Conservation (phyloP, 116 monocot species). For the Cymodocea nodosa region DNA sequence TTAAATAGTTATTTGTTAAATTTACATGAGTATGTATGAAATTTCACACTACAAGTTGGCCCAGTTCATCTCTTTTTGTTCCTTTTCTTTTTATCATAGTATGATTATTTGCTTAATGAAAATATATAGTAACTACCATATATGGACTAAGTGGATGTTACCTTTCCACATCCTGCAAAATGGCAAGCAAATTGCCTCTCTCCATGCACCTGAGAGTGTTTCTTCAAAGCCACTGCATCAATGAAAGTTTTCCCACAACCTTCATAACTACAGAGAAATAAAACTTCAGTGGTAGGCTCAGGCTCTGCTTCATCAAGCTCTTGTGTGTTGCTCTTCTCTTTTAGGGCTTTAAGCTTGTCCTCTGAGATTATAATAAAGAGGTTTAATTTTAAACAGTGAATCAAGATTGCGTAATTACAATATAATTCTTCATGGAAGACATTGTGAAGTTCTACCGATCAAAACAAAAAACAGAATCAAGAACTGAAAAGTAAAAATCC, state of each 20-base stretch:
- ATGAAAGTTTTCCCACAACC: conserved; percentile 75
- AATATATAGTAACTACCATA: background rate
- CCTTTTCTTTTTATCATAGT: background rate
- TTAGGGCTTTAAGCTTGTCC: conserved; percentile 48
- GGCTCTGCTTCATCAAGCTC: conserved; percentile 45
- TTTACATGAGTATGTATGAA: too few species aligned
- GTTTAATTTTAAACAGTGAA: background rate
- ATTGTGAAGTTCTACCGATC: too few species aligned
- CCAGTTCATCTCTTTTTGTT: background rate
- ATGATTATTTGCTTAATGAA: background rate
- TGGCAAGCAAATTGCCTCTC: conserved; percentile 72
- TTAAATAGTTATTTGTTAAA: too few species aligned
- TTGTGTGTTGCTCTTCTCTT: conserved; percentile 35
- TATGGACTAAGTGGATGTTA: conserved; percentile 9
- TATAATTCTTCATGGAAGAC: too few species aligned
- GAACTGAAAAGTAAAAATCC: too few species aligned
- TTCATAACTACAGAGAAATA: conserved; percentile 74
- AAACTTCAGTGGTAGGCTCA: conserved; percentile 66
- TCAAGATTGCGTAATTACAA: background rate
- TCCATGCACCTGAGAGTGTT: conserved; percentile 73
- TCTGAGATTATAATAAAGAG: conserved; percentile 22
- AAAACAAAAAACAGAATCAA: too few species aligned
- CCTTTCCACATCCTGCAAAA: conserved; percentile 83
- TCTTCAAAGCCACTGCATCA: conserved; percentile 48
- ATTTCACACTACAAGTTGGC: too few species aligned